These are phyloP conservation scores for Podila epigama DNA, from an alignment of 192 early-diverging fungal species.

Conservation along the genomic window DNA sequence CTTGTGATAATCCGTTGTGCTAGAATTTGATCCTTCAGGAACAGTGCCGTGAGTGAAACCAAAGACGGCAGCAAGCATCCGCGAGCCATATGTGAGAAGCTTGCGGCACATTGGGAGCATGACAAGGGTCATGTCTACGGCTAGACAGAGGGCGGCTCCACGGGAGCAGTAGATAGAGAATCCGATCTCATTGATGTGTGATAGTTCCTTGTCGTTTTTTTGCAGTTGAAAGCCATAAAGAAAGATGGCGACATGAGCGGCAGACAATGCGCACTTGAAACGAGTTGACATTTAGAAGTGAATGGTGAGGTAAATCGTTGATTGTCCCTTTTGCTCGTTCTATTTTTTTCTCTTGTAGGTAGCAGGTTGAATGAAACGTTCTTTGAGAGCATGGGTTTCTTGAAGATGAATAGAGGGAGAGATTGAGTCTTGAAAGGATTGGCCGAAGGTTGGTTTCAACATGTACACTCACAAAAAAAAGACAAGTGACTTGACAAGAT, in stretches of 20 bases:
- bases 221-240: conserved; percentile 61
- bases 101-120: conserved; percentile 62
- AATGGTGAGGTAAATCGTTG: not conserved
- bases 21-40: conserved; percentile 36
- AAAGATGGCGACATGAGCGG: conserved; percentile 53
- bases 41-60: conserved; percentile 31
- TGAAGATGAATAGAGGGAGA: too few relatives aligned
- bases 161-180: conserved; percentile 60
- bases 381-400: too few relatives aligned
- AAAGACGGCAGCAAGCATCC: conserved; percentile 14
- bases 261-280: conserved; percentile 18
- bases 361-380: too few relatives aligned
- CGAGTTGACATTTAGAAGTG: conserved; percentile 14
- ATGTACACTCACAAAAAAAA: too few relatives aligned
- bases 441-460: too few relatives aligned
- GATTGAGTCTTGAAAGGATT: too few relatives aligned
- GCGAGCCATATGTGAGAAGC: conserved; percentile 33
- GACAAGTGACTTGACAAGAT: too few relatives aligned
- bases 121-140: conserved; percentile 60
- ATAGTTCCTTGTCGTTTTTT: conserved; percentile 54
- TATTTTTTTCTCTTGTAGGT: too few relatives aligned
- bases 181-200: conserved; percentile 58
- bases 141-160: conserved; percentile 64
- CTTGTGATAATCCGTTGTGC: conserved; percentile 27
- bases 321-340: too few relatives aligned